A percentile compares a stretch with the other conserved stretches of the same genome.
These are phyloP conservation scores for Aspergillus egyptiacus DNA, from an alignment of 495 filamentous ascomycete genomes.

Conservation along the genomic window DNA sequence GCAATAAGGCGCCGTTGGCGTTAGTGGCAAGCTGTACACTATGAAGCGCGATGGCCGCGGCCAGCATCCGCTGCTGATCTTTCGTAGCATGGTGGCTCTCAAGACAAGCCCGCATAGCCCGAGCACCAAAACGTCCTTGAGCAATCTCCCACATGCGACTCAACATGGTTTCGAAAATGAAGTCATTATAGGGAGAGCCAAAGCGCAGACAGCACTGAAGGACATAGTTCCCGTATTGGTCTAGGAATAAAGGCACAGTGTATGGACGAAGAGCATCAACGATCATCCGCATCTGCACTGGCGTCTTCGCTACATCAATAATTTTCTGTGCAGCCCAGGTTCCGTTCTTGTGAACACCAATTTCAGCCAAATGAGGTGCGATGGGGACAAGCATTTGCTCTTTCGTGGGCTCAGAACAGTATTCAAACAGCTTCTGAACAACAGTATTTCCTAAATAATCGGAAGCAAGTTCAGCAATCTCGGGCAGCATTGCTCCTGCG, in stretches of 20 bases:
- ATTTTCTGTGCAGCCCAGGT: slow-evolving; percentile 99
- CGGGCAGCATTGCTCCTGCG: slow-evolving; percentile 85
- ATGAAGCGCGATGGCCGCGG: slow-evolving; percentile 89
- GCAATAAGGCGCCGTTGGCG: slow-evolving; percentile 84
- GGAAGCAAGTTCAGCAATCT: slow-evolving; percentile 88
- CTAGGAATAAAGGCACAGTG: slow-evolving; percentile 83
- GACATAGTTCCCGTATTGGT: slow-evolving; percentile 98
- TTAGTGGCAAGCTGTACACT: slow-evolving; percentile 96
- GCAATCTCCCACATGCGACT: slow-evolving; percentile 90
- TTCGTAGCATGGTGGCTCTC: slow-evolving; percentile 95
- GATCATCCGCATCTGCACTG: slow-evolving; percentile 76
- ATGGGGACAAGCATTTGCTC: slow-evolving; percentile 88
- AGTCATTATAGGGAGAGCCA: slow-evolving; percentile 80
- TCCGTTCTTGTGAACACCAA: slow-evolving; percentile 97
- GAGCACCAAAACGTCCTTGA: slow-evolving; percentile 88
- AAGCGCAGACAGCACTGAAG: slow-evolving; percentile 94
- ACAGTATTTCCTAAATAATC: slow-evolving; percentile 98
- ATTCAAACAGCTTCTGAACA: slow-evolving; percentile 97
- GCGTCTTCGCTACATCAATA: slow-evolving; percentile 87
- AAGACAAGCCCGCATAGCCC: slow-evolving; percentile 93
- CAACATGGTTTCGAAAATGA: slow-evolving; percentile 97
- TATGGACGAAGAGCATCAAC: slow-evolving; percentile 78
- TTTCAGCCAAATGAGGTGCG: slow-evolving; percentile 86
- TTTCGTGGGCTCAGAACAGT: slow-evolving; percentile 82
- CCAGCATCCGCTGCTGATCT: slow-evolving; percentile 91